Evolutionary conservation across 345 rosid genomes (phyloP).

Genomic region (Rhodamnia argentea): DNA sequence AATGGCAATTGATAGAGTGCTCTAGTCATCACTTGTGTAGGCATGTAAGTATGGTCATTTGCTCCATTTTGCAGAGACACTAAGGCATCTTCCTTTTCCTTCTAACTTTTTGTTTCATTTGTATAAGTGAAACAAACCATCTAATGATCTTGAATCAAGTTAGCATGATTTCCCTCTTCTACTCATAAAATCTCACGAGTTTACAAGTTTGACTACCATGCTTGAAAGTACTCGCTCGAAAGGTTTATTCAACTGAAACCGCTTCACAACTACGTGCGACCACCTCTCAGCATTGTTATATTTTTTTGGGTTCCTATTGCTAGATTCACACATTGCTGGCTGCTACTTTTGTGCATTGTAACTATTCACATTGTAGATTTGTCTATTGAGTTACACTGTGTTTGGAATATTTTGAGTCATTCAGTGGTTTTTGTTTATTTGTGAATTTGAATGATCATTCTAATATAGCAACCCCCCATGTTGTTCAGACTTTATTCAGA

Average conservation of each 20-base stretch:
- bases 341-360: not conserved
- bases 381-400: not conserved
- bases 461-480: not conserved
- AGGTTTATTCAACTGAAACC: not conserved
- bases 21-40: not conserved
- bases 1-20: not conserved
- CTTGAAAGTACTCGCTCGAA: not conserved
- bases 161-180: not conserved
- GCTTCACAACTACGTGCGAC: not conserved
- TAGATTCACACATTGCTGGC: not conserved
- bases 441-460: not conserved
- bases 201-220: not conserved
- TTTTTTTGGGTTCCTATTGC: not conserved
- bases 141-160: not conserved
- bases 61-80: not conserved
- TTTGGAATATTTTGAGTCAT: not conserved
- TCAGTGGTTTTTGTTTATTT: not conserved
- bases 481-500: not conserved
- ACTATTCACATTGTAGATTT: not conserved
- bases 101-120: not conserved
- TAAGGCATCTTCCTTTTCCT: not conserved
- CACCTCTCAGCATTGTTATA: not conserved
- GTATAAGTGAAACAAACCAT: not conserved
- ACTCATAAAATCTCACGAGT: not conserved
- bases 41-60: not conserved